phyloP scores from a whole-genome alignment of 2,329 filamentous ascomycete genomes.

The Fusarium ramigenum region DNA sequence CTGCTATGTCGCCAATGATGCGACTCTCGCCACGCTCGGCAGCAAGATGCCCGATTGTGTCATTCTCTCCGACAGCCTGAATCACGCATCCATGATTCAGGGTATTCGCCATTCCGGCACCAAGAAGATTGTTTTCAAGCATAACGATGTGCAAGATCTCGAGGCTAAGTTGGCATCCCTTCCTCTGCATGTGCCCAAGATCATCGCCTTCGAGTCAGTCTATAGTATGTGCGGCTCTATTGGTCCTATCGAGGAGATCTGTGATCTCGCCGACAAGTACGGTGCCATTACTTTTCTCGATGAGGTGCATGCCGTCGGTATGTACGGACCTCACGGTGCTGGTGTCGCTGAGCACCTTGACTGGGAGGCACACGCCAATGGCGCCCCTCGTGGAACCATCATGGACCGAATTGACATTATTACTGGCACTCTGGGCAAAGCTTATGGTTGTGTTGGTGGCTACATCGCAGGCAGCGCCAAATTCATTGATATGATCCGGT shows the following conservation, averaged over 20 bases:
- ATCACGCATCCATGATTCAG: conserved; percentile 99
- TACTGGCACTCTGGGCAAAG: conserved; percentile 95
- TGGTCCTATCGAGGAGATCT: conserved; percentile 94
- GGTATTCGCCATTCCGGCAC: conserved; percentile 97
- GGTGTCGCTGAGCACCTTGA: conserved; percentile 98
- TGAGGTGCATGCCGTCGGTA: conserved; percentile 98
- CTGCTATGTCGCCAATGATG: conserved; percentile 98
- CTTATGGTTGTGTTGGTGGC: conserved; percentile 95
- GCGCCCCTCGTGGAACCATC: conserved; percentile 80
- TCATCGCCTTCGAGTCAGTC: conserved; percentile 98
- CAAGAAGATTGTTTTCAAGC: conserved; percentile 98
- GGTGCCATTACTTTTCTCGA: conserved; percentile 97
- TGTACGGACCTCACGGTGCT: conserved; percentile 96
- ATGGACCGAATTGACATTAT: conserved; percentile 99
- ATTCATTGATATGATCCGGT: conserved; percentile 92
- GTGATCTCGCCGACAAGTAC: conserved; percentile 96
- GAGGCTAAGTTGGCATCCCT: conserved; percentile 92
- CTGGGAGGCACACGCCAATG: conserved; percentile 83
- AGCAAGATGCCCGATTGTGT: conserved; percentile 97
- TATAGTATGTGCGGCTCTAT: conserved; percentile 99
- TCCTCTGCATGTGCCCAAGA: conserved; percentile 87
- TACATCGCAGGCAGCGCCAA: conserved; percentile 93
- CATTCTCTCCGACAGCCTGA: conserved; percentile 95
- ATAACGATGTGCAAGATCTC: conserved; percentile 93
- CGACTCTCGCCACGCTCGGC: conserved; percentile 93